phyloP scores from a whole-genome alignment of 257 asterid genomes.

The Jacaranda copaia region DNA sequence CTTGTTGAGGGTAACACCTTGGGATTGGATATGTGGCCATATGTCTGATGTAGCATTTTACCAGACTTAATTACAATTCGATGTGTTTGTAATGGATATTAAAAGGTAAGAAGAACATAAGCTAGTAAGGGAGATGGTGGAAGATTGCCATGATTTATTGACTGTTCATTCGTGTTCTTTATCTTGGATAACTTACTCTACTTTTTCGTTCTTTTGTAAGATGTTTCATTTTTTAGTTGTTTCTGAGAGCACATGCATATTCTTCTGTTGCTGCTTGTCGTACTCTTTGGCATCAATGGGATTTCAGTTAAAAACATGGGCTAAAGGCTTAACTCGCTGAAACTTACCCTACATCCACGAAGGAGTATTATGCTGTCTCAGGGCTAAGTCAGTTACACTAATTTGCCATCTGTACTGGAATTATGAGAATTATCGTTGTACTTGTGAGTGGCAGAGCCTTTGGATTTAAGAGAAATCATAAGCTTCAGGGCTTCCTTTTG shows the following conservation, averaged over 20 bases:
- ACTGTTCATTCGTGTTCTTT: neutral
- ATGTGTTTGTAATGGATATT: neutral
- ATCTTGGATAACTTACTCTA: neutral
- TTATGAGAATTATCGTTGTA: neutral
- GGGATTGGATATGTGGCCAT: neutral
- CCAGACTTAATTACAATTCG: neutral
- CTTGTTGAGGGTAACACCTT: neutral
- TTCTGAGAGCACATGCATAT: neutral
- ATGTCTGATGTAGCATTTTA: neutral
- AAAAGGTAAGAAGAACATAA: neutral
- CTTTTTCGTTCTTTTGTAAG: neutral
- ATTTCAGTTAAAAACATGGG: conserved; percentile 2
- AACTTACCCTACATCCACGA: neutral
- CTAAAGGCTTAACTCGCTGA: neutral
- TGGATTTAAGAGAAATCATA: neutral
- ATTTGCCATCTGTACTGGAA: neutral
- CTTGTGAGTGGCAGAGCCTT: conserved; percentile 7
- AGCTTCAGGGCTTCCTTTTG: conserved; percentile 7
- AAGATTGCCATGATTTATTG: conserved; percentile 2
- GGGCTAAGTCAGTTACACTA: neutral
- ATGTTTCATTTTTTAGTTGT: conserved; percentile 1
- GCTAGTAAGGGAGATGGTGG: neutral
- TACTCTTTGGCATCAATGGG: neutral
- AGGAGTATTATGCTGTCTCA: neutral
- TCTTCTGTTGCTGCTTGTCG: neutral